A percentile compares a stretch with the other conserved stretches of the same genome.
Conservation (phyloP, 805 yeast species). For the Ogataea naganishii region DNA sequence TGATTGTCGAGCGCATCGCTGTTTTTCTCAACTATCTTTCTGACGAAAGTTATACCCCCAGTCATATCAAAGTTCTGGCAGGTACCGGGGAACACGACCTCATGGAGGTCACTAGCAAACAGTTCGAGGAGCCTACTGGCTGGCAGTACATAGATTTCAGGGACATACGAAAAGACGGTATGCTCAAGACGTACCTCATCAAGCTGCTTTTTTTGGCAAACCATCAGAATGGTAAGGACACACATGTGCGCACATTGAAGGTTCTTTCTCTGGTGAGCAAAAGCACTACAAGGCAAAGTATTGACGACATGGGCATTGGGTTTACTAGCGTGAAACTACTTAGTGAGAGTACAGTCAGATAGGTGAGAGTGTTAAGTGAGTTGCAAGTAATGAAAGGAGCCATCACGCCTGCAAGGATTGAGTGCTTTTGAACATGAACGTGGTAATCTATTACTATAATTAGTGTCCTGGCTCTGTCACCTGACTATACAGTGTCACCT, state of each 20-base stretch:
- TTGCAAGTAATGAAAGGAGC: too few relatives aligned
- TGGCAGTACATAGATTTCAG: conserved; percentile 66
- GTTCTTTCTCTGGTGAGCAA: conserved; percentile 36
- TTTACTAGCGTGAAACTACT: conserved; percentile 24
- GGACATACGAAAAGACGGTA: conserved; percentile 43
- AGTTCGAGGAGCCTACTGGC: conserved; percentile 60
- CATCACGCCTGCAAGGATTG: too few relatives aligned
- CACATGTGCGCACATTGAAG: conserved; percentile 75
- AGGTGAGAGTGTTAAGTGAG: conserved; percentile 1
- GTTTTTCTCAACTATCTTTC: conserved; percentile 59
- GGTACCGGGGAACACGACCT: conserved; percentile 79
- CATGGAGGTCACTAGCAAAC: conserved; percentile 52
- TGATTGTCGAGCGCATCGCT: conserved; percentile 57
- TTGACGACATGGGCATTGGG: conserved; percentile 18
- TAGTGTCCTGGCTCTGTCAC: too few relatives aligned
- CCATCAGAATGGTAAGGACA: conserved; percentile 94
- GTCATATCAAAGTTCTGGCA: conserved; percentile 51
- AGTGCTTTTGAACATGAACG: too few relatives aligned
- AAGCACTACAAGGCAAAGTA: conserved; percentile 14
- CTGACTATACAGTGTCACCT: too few relatives aligned
- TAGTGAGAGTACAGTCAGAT: conserved; percentile 25
- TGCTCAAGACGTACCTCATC: conserved; percentile 58
- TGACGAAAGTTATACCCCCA: conserved; percentile 94
- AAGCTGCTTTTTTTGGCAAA: conserved; percentile 60
- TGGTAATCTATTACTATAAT: too few relatives aligned